Evolutionary conservation across 345 rosid genomes (phyloP), one percentile per base, ranked within the genome.

Genomic region (Nasturtium officinale): DNA sequence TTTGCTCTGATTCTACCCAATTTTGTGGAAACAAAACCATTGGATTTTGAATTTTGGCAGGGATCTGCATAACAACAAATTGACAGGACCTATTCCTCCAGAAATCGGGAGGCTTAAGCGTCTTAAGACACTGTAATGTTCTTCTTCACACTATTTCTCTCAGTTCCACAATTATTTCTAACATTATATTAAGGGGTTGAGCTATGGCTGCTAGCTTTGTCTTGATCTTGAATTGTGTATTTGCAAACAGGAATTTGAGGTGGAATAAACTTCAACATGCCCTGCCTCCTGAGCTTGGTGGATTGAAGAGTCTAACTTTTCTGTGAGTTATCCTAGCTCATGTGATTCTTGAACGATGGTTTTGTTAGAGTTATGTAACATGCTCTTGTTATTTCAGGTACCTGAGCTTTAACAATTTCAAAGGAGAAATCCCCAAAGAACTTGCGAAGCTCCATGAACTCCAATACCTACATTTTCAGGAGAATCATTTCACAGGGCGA

Each of bases 61-160:
- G 85, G 98, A 92, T 84, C 81, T 92, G 21, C 96, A 90, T 67
- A 90, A 86, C 65, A 92, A 92, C 90, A 92, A 92, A 77, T 74
- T 90, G 81, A 87, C 87, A 1, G 97, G 97, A n/a, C 92, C 92
- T 33, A 82, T 89, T 75, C 94, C 96, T 57, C 84, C 91, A 9
- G 89, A 87, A 80, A 91, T 91, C 47, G 96, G 91, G 55, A 69
- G 87, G 43, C 81, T 87, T 77, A 91, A 82, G 89, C 91, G 75
- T 67, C 94, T 89, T 65, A 87, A 76, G 81, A 84, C 84, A 53
- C 88, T 90, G 96, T 90, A 85, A 51, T 28, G 50, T 67, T 32
- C 48, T 57, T 65, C 40, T 70, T 25, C 71, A 51, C 16, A 0
- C 45, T 16, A 4, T 25, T 9, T 23, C 16, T 5, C 28, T 25